These are phyloP conservation scores for Phytopythium cucurbitacearum DNA, from an alignment of 352 stramenopile species.

Conservation along the genomic window DNA sequence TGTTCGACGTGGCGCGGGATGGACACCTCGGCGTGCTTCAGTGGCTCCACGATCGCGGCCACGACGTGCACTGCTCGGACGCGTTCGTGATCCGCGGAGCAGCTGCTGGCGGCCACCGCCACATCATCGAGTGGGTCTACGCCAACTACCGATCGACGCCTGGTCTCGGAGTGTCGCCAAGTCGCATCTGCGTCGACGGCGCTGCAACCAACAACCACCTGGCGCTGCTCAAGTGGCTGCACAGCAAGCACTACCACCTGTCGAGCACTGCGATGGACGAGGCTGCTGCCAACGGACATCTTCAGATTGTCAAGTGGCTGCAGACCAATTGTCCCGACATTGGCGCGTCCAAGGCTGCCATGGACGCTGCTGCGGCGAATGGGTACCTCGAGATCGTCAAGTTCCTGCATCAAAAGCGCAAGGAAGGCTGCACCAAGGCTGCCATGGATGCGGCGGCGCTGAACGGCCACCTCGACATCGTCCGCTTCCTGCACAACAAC, in stretches of 20 bases:
- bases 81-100: background rate
- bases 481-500: constrained; percentile 30
- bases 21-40: constrained; percentile 9
- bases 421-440: constrained; percentile 31
- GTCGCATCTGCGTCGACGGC: constrained; percentile 3
- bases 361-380: constrained; percentile 20
- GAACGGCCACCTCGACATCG: constrained; percentile 23
- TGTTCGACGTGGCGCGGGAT: constrained; percentile 1
- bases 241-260: constrained; percentile 1
- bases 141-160: background rate
- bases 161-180: constrained; percentile 3
- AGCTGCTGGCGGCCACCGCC: background rate
- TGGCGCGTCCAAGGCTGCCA: constrained; percentile 12
- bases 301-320: constrained; percentile 12
- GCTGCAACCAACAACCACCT: background rate
- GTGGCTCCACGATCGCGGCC: constrained; percentile 8
- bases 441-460: constrained; percentile 35
- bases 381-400: constrained; percentile 18
- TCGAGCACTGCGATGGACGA: constrained; percentile 1
- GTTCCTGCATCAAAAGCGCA: constrained; percentile 31
- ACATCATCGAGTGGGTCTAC: constrained; percentile 2
- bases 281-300: background rate
- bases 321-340: constrained; percentile 6
- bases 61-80: background rate
- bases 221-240: constrained; percentile 7